Base-by-base conservation (phyloP, 148 eudicot genomes). In the Vaccinium myrtillus region DNA sequence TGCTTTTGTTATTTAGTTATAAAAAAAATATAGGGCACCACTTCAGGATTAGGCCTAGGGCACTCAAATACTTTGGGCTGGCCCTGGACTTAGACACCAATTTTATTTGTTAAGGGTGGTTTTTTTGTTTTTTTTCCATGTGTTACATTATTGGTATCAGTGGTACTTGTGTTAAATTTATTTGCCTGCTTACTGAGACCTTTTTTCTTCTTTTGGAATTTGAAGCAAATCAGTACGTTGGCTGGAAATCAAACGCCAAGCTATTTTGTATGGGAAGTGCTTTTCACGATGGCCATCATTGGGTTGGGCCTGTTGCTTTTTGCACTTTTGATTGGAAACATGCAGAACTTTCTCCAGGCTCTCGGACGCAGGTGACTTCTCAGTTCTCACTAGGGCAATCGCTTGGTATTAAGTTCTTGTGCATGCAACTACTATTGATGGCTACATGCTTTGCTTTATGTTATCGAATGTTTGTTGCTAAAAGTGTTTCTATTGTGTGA, bases 301-400 rank as follows among this genome's bases (percentile, higher is more conserved):
- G 96, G 96, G 78, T 86, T 92, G 55, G 98, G 98, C 55, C 92
- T 95, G 53, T 83, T 95, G 59, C 96, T 93, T 87, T 95, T 95
- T 82, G 98, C 96, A 56, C 90, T 95, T 69, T 90, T 95, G 56
- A 92, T 95, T 84, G 98, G 98, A 79, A 93, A 93, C 82, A 95
- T 95, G 94, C 98, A 95, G 87, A 95, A 93, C 87, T 95, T 93
- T 86, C 93, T 95, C 75, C 98, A 93, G 81, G 89, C 96, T 80
- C 95, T 95, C 77, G 98, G 95, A 56, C 95, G 98, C 50, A 91
- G 98, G 98, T 94, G 88, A 43, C 46, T 43, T 43, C 46, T 75
- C 25, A 56, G 39, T 79, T 81, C 77, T 53, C 56, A 82, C 23
- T 23, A 9, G 39, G n/a, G n/a, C 79, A 19, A 19, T 3, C 56